Evolutionary conservation across 225 moss, liverwort and hornwort genomes (phyloP).

Genomic region (Pseudisothecium myosuroides): DNA sequence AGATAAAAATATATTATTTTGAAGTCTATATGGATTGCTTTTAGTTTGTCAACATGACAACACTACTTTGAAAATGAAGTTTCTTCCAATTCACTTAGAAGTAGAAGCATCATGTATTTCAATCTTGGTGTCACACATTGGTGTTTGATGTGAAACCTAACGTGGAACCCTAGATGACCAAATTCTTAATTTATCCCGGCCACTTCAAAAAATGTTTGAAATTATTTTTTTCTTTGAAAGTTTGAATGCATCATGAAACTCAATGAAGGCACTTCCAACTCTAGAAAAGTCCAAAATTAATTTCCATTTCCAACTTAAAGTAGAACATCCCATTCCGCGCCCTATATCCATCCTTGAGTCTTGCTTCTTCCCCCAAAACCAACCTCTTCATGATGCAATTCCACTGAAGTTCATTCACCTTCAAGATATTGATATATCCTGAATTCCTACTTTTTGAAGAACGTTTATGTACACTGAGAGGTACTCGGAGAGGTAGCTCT

Average conservation of each 20-base stretch:
- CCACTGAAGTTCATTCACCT: neutral
- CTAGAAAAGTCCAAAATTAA: neutral
- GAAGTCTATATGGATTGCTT: neutral
- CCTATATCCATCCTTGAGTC: rapidly evolving
- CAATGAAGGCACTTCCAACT: neutral
- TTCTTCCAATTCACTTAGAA: neutral
- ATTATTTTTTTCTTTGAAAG: rapidly evolving
- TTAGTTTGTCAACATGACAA: neutral
- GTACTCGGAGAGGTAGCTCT: rapidly evolving
- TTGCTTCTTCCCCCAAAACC: neutral
- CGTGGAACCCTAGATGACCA: neutral
- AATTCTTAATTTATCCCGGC: rapidly evolving
- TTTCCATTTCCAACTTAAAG: neutral
- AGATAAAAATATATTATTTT: too few relatives aligned
- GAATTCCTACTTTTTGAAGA: neutral
- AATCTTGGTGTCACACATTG: neutral
- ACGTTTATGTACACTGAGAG: neutral
- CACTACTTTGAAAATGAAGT: neutral
- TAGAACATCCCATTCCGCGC: rapidly evolving
- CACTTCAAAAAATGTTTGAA: neutral
- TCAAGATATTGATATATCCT: too few relatives aligned
- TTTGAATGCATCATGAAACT: neutral
- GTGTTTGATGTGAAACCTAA: neutral
- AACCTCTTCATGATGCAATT: neutral
- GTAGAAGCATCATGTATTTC: neutral